Base-by-base conservation (phyloP, 106 monocot genomes). In the Phalaenopsis equestris region DNA sequence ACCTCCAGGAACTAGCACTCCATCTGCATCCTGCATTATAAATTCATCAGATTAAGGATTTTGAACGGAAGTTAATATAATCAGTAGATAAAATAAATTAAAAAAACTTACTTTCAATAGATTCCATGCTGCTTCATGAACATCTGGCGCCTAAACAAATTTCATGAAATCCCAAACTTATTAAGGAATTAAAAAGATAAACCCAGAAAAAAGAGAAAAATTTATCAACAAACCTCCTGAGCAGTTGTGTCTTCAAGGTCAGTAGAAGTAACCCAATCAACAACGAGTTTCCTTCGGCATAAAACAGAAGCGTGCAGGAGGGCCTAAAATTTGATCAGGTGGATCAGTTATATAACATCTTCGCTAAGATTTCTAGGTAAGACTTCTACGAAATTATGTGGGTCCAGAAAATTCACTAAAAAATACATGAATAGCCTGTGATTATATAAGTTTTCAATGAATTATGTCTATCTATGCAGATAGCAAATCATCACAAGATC, bases 1-100 rank as follows among this genome's bases (percentile, higher is more conserved):
- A 42, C 97, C 97, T 58, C 97, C 97, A 30, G 97, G 97, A 78
- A 98, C 94, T 58, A 98, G 83, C 56, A 98, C 74, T 72, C 97
- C 97, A 82, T 98, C 85, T 77, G 90, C 94, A 80, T 90, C 86
- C 97, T 98, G 90, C 42, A 67, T 38, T 42, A 23, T 55, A 73
- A 79, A 84, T 56, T 39, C 19, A 9, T 49, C 30, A 80, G 55
- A 83, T 43, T 7, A 17, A 21, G 58, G 9, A 4, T 61, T 37
- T 1, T 39, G 38, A 70, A 14, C 8, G 49, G 24, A 76, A 76
- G 24, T 76, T n/a, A 12, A 43, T 5, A 72, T 12, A 23, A 67
- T 16, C 5, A 41, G 18, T 42, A 65, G 10, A 12, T 41, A 75
- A 41, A 24, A 75, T 37, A 68, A 8, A 41, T 30, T 67, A 76